Conservation (phyloP, 2,329 filamentous ascomycete genomes). For the Arachnopeziza araneosa region DNA sequence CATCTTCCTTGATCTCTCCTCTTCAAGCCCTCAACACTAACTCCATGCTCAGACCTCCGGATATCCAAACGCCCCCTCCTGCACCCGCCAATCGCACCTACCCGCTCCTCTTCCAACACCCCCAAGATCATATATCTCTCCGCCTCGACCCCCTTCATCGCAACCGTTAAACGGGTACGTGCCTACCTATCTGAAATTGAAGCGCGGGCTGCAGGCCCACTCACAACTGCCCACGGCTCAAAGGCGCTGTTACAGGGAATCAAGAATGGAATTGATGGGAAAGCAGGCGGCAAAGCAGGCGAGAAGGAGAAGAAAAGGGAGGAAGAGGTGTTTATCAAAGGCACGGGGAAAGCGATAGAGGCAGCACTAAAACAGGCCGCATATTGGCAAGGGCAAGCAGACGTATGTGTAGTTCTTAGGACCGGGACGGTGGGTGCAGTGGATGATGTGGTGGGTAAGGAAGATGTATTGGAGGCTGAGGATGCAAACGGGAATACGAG, state of each 20-base stretch:
- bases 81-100: constrained; percentile 26
- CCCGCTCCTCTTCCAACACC: constrained; percentile 15
- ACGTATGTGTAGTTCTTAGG: constrained; percentile 23
- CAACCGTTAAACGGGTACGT: constrained; percentile 27
- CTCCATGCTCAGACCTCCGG: constrained; percentile 19
- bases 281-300: constrained; percentile 2
- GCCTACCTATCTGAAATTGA: constrained; percentile 24
- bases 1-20: background rate
- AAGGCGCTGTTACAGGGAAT: constrained; percentile 4
- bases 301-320: constrained; percentile 10
- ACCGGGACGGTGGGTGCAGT: constrained; percentile 31
- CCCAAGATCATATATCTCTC: constrained; percentile 29
- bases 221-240: background rate
- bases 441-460: constrained; percentile 28
- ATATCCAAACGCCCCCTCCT: constrained; percentile 31
- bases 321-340: constrained; percentile 29
- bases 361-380: constrained; percentile 24
- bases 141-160: constrained; percentile 26
- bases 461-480: constrained; percentile 8
- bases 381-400: constrained; percentile 25
- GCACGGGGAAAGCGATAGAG: constrained; percentile 30
- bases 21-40: background rate
- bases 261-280: constrained; percentile 14
- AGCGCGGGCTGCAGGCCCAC: constrained; percentile 18
- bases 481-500: constrained; percentile 11